Evolutionary conservation across 306 rosid genomes (phyloP).

Genomic region (Biancaea sappan): DNA sequence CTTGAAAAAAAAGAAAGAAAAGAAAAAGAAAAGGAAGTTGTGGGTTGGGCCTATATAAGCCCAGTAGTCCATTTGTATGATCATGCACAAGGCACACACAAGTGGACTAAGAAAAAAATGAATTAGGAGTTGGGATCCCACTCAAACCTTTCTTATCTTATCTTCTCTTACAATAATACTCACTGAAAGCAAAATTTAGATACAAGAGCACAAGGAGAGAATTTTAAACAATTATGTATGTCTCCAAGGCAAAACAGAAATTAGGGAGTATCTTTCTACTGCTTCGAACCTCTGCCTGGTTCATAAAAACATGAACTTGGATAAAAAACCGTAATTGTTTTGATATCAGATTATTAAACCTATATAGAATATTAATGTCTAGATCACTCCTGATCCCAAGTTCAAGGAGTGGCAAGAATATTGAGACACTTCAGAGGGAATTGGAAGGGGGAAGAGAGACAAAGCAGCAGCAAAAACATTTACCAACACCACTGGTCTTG

Average conservation of each 20-base stretch:
- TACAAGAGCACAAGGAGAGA: background rate
- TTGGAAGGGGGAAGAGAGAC: background rate
- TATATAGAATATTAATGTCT: background rate
- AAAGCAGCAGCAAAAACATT: background rate
- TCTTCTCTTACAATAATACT: too few relatives aligned
- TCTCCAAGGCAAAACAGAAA: background rate
- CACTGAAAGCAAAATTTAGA: background rate
- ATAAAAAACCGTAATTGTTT: background rate
- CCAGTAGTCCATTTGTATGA: too few relatives aligned
- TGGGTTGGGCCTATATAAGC: too few relatives aligned
- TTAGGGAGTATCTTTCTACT: background rate
- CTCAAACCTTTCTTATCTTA: too few relatives aligned
- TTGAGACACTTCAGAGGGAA: background rate
- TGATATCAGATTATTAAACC: background rate
- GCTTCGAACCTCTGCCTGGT: background rate
- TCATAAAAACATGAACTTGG: background rate
- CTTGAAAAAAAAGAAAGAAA: too few relatives aligned
- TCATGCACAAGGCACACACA: too few relatives aligned
- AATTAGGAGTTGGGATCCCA: too few relatives aligned
- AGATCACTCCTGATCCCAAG: background rate
- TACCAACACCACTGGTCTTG: background rate
- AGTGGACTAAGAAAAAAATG: too few relatives aligned
- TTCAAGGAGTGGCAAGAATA: background rate
- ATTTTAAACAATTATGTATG: background rate
- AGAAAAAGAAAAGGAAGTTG: too few relatives aligned